phyloP scores from a whole-genome alignment of 441 rosid genomes.

The Metrosideros polymorpha region DNA sequence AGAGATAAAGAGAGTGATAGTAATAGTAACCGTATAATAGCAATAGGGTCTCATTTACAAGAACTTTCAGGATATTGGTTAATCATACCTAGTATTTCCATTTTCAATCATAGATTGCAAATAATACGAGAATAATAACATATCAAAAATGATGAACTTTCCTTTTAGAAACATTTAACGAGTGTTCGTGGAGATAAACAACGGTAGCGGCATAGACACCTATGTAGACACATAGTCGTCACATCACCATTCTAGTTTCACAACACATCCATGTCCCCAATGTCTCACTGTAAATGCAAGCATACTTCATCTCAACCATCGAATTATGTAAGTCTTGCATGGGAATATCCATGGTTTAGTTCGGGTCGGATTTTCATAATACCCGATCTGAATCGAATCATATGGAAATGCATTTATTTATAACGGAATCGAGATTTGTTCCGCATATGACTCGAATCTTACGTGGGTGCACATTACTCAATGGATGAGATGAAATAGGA shows the following conservation, averaged over 20 bases:
- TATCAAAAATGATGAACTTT: too few relatives aligned
- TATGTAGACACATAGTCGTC: neutral
- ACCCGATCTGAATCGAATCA: accelerated
- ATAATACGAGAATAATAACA: neutral
- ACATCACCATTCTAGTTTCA: neutral
- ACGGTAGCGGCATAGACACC: neutral
- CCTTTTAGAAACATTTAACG: too few relatives aligned
- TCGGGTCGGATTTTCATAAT: neutral
- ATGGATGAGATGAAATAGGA: neutral
- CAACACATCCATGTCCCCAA: neutral
- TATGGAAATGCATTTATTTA: accelerated
- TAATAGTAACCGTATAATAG: too few relatives aligned
- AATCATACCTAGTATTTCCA: neutral
- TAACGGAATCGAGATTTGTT: accelerated
- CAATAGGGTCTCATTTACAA: too few relatives aligned
- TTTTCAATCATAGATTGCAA: neutral
- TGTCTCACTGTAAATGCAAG: accelerated
- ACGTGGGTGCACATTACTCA: neutral
- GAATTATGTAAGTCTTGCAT: neutral
- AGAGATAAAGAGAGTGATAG: too few relatives aligned
- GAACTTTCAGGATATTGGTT: neutral
- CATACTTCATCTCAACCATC: neutral
- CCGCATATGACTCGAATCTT: neutral
- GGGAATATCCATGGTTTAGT: accelerated
- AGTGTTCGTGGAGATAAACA: neutral